Base-by-base conservation (phyloP, 441 rosid genomes). In the Kokia cookei region DNA sequence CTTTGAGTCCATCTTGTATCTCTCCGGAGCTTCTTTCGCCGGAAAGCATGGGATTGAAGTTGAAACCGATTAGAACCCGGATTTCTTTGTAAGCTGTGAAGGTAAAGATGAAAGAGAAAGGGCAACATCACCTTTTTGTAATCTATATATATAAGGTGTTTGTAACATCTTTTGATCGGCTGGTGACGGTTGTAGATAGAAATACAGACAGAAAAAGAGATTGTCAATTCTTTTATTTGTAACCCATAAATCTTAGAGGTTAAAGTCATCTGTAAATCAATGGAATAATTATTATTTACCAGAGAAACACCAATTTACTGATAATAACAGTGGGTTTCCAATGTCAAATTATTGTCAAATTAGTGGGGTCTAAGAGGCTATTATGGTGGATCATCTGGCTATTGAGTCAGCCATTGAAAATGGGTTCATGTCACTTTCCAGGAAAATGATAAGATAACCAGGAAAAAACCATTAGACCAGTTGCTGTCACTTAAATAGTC, bases 41-140 rank as follows among this genome's bases (percentile, higher is more conserved):
- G 1, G 99, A 96, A 83, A 93, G 95, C 88, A 90, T 96, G 99
- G 99, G 99, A 2, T 80, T 93, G 82, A 93, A 96, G 91, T 79
- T 96, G 11, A 93, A 96, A 78, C 99, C 99, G 3, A 96, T 96
- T 24, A 93, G 88, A 87, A 96, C 99, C 10, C 85, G 94, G 29
- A 77, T 82, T 10, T 4, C 85, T 2, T 24, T 61, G n/a, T 72
- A 77, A 71, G 81, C 78, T 22, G 81, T 74, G 82, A 55, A 72
- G 42, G 4, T 27, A 6, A 68, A 47, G 67, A 55, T 43, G 58
- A 51, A 53, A 48, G 63, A 43, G 42, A 59, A 32, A 47, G 15
- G 66, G 69, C 58, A 17, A 45, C 69, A 61, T 67, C 65, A 50
- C 24, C 27, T 55, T 76, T 65, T 69, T 78, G 81, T 73, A 72